Evolutionary conservation across 2,329 filamentous ascomycete genomes (phyloP), one percentile per base, ranked within the genome.

Genomic region (Raffaelea arxii): DNA sequence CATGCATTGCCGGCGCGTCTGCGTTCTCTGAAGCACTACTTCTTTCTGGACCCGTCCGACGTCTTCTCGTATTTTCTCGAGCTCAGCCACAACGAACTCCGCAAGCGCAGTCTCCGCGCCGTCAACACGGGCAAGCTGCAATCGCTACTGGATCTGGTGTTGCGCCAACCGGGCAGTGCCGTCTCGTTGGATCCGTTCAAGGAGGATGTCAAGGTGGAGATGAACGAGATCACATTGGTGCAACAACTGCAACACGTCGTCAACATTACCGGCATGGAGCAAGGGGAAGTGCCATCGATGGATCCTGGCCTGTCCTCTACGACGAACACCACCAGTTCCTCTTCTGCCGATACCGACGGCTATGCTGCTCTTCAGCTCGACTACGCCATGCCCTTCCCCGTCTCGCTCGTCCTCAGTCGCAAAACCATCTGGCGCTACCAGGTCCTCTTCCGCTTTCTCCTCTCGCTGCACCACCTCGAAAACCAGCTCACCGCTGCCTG

Each of bases 21-120:
- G 47, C 80, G 84, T 40, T 97, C 91, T 14, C 72, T 98, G 35
- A 98, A 98, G 63, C 92, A 98, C 65, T 98, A 98, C 69, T 98
- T 97, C 71, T 98, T 98, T 72, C 81, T 98, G 51, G 91, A 97
- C 57, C 85, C 90, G 9, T 96, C 92, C 27, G 92, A 98, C 63
- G 98, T 95, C 69, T 97, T 98, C 65, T 89, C 89, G 3, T 94
- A 97, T 65, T 98, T 98, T 63, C 80, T 98, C 49, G 92, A 98
- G 60, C 80, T 98, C 19, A 82, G 88, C 46, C 75, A 85, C 25
- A 90, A 89, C 1, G 92, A 98, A 65, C 74, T 98, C 49, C 85
- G 87, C 57, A 96, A 97, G 61, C 96, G 96, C 61, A 84, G 86
- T 25, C 86, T 90, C 49, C 88, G 88, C 60, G 77, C 77, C 46